phyloP scores from a whole-genome alignment of 2,329 filamentous ascomycete genomes.

The Alternaria solani region DNA sequence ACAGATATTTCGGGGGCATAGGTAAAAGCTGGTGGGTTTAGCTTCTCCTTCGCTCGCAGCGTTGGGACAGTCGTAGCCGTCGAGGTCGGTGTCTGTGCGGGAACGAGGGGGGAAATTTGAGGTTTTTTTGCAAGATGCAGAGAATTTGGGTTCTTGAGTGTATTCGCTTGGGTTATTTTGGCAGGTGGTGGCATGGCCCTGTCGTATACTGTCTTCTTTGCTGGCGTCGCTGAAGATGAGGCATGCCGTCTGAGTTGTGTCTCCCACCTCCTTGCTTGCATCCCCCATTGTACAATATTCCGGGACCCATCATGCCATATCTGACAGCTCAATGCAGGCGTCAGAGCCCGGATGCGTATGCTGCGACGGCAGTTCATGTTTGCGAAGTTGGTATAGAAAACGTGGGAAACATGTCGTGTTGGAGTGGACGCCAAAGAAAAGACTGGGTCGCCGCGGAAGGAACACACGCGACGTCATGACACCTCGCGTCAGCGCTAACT shows the following conservation, averaged over 20 bases:
- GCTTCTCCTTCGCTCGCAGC: conserved; percentile 25
- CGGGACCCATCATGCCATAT: conserved; percentile 14
- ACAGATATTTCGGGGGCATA: conserved; percentile 74
- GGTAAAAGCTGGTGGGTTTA: conserved; percentile 78
- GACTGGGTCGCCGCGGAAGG: conserved; percentile 1
- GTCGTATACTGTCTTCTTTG: conserved; percentile 14
- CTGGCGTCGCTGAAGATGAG: conserved; percentile 13
- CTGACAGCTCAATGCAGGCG: conserved; percentile 17
- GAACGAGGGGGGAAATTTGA: conserved; percentile 3
- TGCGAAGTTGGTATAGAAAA: conserved; percentile 1
- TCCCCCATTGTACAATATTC: background rate
- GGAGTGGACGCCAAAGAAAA: background rate
- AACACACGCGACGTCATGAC: conserved; percentile 39
- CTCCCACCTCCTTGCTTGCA: background rate
- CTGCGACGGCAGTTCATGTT: conserved; percentile 20
- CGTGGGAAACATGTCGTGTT: conserved; percentile 10
- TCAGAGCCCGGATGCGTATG: conserved; percentile 10
- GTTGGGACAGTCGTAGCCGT: conserved; percentile 12
- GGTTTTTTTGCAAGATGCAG: background rate
- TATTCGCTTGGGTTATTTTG: conserved; percentile 15
- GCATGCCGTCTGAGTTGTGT: conserved; percentile 7
- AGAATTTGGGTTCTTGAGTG: conserved; percentile 4
- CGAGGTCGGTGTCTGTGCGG: background rate
- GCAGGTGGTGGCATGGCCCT: conserved; percentile 8
- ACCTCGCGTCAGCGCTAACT: conserved; percentile 32